phyloP scores from a whole-genome alignment of 2,329 filamentous ascomycete species.

The Aspergillus felis region DNA sequence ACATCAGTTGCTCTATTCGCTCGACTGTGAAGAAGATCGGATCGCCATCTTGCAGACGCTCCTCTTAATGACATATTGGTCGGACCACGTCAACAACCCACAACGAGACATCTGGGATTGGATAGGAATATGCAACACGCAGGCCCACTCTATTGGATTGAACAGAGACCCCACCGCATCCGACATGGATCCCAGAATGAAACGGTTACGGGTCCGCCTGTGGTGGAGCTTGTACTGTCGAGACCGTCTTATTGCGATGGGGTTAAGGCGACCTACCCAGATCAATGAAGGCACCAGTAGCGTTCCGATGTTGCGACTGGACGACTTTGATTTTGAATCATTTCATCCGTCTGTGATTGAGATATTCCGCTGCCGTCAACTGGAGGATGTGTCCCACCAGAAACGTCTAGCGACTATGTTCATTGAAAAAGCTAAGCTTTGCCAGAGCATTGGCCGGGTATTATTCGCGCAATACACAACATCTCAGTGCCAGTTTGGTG shows the following conservation, averaged over 20 bases:
- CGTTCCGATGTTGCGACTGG: slow-evolving; percentile 76
- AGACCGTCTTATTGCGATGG: slow-evolving; percentile 80
- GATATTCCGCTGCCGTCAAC: slow-evolving; percentile 62
- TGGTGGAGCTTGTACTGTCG: slow-evolving; percentile 96
- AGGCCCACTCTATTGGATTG: slow-evolving; percentile 21
- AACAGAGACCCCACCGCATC: slow-evolving; percentile 16
- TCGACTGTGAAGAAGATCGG: slow-evolving; percentile 84
- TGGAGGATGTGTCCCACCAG: slow-evolving; percentile 68
- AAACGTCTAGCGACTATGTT: slow-evolving; percentile 76
- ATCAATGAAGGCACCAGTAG: slow-evolving; percentile 90
- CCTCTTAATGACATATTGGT: slow-evolving; percentile 89
- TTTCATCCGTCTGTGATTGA: slow-evolving; percentile 63
- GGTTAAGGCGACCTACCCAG: slow-evolving; percentile 80
- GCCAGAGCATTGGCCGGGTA: slow-evolving; percentile 79
- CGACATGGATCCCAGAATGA: slow-evolving; percentile 15
- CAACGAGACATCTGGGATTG: slow-evolving; percentile 63
- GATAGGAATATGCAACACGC: slow-evolving; percentile 22
- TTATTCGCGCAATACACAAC: slow-evolving; percentile 85
- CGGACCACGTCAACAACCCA: slow-evolving; percentile 78
- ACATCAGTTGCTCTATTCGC: slow-evolving; percentile 73
- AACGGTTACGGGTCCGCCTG: slow-evolving; percentile 75
- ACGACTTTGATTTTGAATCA: slow-evolving; percentile 71
- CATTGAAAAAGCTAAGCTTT: slow-evolving; percentile 82
- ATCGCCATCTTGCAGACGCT: slow-evolving; percentile 78
- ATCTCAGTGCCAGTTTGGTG: slow-evolving; percentile 67